Base-by-base conservation (phyloP, 805 yeast species). In the Citeromyces matritensis region DNA sequence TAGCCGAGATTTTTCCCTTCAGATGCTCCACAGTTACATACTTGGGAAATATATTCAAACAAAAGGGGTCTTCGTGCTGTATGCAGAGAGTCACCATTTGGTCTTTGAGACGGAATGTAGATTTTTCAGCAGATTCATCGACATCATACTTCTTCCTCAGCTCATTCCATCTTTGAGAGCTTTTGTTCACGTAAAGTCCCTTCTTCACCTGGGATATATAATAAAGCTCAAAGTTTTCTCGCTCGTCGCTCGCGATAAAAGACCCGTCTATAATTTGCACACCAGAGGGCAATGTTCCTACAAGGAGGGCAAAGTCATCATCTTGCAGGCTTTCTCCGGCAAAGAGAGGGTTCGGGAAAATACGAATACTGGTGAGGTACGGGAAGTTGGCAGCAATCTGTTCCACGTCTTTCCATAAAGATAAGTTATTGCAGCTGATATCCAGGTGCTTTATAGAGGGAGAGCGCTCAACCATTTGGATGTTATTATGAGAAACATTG, bases 161-260 rank as follows among this genome's bases (percentile, higher is more conserved):
- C 15, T 47, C 24, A 3, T 31, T 27, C 78, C 79, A 75, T 19
- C 66, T 44, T 12, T 23, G n/a, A 3, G 40, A 17, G 15, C 34
- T 34, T 2, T 34, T 24, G 26, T 51, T 40, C 5, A 17, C 21
- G 27, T 50, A 57, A 1, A 27, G 27, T 31, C 55, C 40, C 5
- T 49, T 45, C n/a, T 42, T 44, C 0, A 79, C 68, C 37, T 60
- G 60, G 4, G 73, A 59, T 19, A 79, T 54, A 37, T 79, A 73
- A 44, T 66, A 82, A 4, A 80, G 45, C 46, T 84, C 94, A 1
- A 81, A 77, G 39, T 75, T 79, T 5, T 36, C 39, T 11, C 84
- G 57, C 30, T 73, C 79, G 2, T 51, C 59, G 1, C 29, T 34
- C 3, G 55, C 44, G 6, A 82, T 51, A 0, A 24, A 31, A 1